Evolutionary conservation across 2,329 filamentous ascomycete species (phyloP).

Genomic region (Ceratocystis diversiconidia): DNA sequence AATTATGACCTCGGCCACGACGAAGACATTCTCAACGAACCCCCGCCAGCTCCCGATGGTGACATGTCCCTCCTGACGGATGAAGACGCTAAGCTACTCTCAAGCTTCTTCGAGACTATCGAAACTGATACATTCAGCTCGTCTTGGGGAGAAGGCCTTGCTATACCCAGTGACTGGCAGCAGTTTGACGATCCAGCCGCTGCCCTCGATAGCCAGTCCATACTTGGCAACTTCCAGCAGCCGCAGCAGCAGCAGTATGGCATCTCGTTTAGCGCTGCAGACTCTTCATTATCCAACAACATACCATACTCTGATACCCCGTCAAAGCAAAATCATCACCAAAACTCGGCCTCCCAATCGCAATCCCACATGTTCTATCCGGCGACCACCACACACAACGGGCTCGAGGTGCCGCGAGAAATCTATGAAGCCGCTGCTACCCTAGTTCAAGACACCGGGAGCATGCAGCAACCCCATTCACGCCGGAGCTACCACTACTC

Average conservation of each 20-base stretch:
- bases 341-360: constrained; percentile 3
- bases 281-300: constrained; percentile 18
- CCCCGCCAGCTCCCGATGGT: constrained; percentile 46
- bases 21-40: constrained; percentile 26
- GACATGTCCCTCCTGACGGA: constrained; percentile 53
- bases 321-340: background rate
- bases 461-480: constrained; percentile 30
- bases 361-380: background rate
- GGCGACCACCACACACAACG: constrained; percentile 5
- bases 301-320: background rate
- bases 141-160: constrained; percentile 38
- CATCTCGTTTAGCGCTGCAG: constrained; percentile 19
- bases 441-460: constrained; percentile 17
- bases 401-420: constrained; percentile 12
- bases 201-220: constrained; percentile 20
- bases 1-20: constrained; percentile 26
- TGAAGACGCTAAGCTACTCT: constrained; percentile 43
- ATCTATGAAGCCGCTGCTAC: constrained; percentile 17
- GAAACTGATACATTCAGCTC: constrained; percentile 36
- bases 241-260: background rate
- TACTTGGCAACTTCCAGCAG: constrained; percentile 17
- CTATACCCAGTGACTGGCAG: constrained; percentile 39
- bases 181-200: constrained; percentile 28
- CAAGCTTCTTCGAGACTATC: constrained; percentile 43
- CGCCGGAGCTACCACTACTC: constrained; percentile 25